phyloP scores from a whole-genome alignment of 306 rosid species.

The Cyclanthera cordifolia region DNA sequence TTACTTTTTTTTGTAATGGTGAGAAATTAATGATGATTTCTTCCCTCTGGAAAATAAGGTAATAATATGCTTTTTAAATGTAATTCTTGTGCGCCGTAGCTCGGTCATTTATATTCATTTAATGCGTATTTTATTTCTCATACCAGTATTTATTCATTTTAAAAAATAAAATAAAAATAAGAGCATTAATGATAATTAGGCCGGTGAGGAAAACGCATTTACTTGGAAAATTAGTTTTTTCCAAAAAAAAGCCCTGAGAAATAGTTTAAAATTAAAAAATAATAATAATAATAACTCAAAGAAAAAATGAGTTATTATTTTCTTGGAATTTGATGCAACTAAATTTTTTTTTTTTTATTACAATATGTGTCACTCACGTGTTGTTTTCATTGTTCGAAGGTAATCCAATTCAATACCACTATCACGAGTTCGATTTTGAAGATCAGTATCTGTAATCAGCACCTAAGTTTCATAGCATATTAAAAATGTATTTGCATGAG shows the following conservation, averaged over 20 bases:
- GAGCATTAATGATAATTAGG: background rate
- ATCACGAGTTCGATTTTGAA: too few species aligned
- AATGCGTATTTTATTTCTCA: slow-evolving; percentile 1
- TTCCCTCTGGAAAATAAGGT: background rate
- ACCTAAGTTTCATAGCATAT: too few species aligned
- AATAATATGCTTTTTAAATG: background rate
- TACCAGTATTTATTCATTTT: background rate
- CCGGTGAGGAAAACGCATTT: background rate
- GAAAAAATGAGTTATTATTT: background rate
- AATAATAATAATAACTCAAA: too few species aligned
- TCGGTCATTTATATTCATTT: background rate
- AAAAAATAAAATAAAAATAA: background rate
- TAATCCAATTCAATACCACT: too few species aligned
- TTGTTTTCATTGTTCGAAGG: too few species aligned
- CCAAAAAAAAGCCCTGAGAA: background rate
- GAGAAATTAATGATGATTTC: background rate
- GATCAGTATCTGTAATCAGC: too few species aligned
- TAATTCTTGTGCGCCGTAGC: background rate
- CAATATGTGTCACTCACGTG: too few species aligned
- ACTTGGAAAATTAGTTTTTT: too few species aligned
- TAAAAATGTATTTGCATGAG: too few species aligned
- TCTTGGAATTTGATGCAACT: background rate
- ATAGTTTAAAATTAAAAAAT: too few species aligned
- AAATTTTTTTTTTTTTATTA: too few species aligned
- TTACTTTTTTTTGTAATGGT: background rate